These are phyloP conservation scores for Carex parvula DNA, from an alignment of 176 grass and related monocot genomes.

Conservation along the genomic window DNA sequence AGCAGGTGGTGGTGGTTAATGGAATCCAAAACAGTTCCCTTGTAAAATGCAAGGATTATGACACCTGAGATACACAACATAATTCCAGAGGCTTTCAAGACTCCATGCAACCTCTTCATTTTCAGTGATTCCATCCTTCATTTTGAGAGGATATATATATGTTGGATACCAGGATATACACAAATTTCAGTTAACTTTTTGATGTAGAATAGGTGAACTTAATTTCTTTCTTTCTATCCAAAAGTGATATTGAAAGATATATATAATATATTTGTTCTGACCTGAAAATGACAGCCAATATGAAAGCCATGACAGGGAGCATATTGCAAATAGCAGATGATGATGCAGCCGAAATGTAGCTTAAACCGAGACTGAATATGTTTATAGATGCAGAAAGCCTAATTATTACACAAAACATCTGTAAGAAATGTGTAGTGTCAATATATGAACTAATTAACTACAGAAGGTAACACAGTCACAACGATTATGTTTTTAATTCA, in stretches of 20 bases:
- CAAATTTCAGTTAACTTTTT: background rate
- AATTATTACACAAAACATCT: background rate
- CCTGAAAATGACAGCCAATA: slow-evolving; percentile 58
- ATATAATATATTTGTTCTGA: slow-evolving; percentile 2
- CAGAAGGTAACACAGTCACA: too few species aligned
- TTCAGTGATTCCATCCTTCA: slow-evolving; percentile 53
- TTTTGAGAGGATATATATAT: background rate
- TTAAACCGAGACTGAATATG: slow-evolving; percentile 48
- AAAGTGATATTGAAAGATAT: background rate
- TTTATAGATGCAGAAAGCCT: slow-evolving; percentile 38
- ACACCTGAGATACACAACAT: slow-evolving; percentile 31
- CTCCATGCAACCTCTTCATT: slow-evolving; percentile 39
- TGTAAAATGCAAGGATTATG: slow-evolving; percentile 48
- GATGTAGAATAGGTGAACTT: background rate
- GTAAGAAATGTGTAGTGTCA: background rate
- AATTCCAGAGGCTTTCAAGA: slow-evolving; percentile 36
- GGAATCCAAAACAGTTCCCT: slow-evolving; percentile 40
- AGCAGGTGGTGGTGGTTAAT: slow-evolving; percentile 38
- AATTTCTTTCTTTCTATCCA: background rate
- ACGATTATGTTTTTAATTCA: too few species aligned
- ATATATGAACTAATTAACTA: too few species aligned
- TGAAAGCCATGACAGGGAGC: slow-evolving; percentile 59
- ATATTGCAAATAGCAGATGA: slow-evolving; percentile 55
- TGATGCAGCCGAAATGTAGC: slow-evolving; percentile 52
- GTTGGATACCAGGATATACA: background rate